Conservation (phyloP, 31 red algal genomes). For the Porphyra umbilicalis region DNA sequence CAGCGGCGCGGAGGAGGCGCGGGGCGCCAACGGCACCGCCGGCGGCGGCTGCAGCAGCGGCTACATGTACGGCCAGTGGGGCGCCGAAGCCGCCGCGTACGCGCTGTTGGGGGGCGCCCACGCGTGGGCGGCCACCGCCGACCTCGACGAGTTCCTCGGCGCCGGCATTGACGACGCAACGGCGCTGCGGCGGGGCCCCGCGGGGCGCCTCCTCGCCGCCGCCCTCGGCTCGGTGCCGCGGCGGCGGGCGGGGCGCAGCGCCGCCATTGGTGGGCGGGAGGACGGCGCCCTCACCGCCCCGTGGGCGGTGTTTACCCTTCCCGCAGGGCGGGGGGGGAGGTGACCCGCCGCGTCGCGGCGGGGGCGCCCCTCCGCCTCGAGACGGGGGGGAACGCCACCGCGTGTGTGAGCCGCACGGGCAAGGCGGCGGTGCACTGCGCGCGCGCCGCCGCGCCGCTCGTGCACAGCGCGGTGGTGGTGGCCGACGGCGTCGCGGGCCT, state of each 20-base stretch:
- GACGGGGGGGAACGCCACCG: not conserved
- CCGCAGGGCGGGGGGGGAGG: not conserved
- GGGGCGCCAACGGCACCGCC: not conserved
- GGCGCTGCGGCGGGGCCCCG: not conserved
- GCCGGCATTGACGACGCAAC: not conserved
- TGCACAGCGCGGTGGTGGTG: not conserved
- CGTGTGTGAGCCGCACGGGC: not conserved
- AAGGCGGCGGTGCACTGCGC: not conserved
- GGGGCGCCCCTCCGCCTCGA: not conserved
- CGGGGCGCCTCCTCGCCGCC: not conserved
- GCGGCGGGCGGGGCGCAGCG: too few species aligned
- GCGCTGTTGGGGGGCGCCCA: not conserved
- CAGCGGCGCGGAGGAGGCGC: not conserved
- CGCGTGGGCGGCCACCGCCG: not conserved
- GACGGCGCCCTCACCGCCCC: not conserved
- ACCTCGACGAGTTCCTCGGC: not conserved
- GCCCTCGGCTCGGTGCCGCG: not conserved
- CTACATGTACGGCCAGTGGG: not conserved
- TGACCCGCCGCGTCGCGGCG: not conserved
- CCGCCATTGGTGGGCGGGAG: not conserved
- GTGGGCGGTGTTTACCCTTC: not conserved
- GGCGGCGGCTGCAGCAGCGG: not conserved
- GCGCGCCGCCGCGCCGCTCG: not conserved
- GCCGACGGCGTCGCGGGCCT: not conserved
- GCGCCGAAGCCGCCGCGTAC: not conserved